Evolutionary conservation across 495 filamentous ascomycete genomes (phyloP), one percentile per base, ranked within the genome.

Genomic region (Penicillium robsamsonii): DNA sequence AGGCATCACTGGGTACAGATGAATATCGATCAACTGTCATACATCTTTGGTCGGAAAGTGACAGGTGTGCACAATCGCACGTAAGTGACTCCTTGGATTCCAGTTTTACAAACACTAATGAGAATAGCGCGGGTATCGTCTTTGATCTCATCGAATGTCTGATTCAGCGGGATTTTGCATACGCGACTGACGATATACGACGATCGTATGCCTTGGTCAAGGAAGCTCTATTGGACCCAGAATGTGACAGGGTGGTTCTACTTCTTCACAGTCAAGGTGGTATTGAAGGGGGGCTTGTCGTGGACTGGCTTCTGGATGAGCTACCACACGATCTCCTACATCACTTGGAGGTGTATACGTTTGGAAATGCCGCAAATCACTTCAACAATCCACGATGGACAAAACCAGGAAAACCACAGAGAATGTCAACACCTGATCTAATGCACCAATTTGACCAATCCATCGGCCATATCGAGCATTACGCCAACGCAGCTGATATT

Each of bases 21-120:
- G 44, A 91, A 90, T 59, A 72, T 93, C 52, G 80, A 96, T 64
- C 80, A 86, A 11, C 70, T 94, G 10, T 83, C 88, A 0, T 69
- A 83, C 46, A 91, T 86, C 29, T 96, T 95, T 64, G 84, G 87
- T 48, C 80, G 91, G 7, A 85, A 81, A 2, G 70, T 96, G 20
- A 78, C 82, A 1, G 91, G 90, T n/a, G 80, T 95, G n/a, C 91
- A 92, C 58, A 96, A 94, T 63, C 82, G 79, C 42, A 94, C 88
- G 68, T 86, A 73, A 10, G 70, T 65, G 5, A 2, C 13, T 2
- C 11, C 4, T 45, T n/a, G 2, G 13, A 12, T 22, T 11, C 5
- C 5, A 38, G 2, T 30, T 40, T 15, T 17, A 0, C 45, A 46
- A 17, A 6, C 45, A 11, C 38, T 60, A 29, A 64, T 27, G 0